phyloP scores from a whole-genome alignment of 2,329 filamentous ascomycete species.

The Colletotrichum horii region DNA sequence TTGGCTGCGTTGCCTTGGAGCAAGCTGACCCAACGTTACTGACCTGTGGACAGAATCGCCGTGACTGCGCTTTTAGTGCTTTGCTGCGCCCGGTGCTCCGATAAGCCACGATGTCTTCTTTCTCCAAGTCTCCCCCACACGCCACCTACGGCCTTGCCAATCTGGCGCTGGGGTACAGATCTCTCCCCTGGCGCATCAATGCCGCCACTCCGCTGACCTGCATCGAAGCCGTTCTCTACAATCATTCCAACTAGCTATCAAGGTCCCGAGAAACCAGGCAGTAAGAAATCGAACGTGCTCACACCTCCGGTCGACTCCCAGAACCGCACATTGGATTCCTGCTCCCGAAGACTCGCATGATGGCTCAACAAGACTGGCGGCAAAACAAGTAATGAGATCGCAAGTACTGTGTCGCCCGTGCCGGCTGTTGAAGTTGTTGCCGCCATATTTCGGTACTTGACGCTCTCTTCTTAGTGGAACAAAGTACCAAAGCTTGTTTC shows the following conservation, averaged over 20 bases:
- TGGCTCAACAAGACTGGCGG: background rate
- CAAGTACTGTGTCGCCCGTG: background rate
- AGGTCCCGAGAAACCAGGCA: background rate
- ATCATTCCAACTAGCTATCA: background rate
- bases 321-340: background rate
- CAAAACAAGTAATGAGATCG: background rate
- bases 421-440: background rate
- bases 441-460: background rate
- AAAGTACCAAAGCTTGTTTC: background rate
- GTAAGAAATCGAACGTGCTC: background rate
- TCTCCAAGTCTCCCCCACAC: background rate
- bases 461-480: background rate
- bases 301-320: background rate
- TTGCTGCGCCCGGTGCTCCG: background rate
- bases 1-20: background rate
- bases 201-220: background rate
- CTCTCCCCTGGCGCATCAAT: background rate
- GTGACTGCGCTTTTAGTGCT: background rate
- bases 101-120: background rate
- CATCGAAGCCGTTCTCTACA: background rate
- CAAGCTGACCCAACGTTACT: background rate
- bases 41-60: background rate
- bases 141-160: background rate
- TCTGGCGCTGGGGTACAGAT: background rate
- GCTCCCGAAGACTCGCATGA: background rate